Conservation (phyloP, 352 stramenopile genomes). For the Vaucheria bursata region DNA sequence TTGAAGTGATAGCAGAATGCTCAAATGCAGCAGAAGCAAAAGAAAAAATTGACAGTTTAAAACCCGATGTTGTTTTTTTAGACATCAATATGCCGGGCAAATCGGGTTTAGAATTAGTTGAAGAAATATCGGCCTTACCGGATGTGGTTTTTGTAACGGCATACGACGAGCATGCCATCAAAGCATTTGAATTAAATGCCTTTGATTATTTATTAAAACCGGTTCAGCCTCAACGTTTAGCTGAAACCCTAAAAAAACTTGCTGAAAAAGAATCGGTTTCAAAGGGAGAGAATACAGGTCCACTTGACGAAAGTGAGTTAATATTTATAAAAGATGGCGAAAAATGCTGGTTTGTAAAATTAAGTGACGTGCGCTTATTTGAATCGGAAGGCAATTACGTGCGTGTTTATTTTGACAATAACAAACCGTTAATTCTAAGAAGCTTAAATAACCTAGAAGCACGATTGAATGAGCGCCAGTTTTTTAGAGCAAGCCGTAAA, state of each 20-base stretch:
- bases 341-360: constrained; percentile 1
- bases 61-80: background rate
- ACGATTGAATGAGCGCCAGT: background rate
- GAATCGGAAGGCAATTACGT: background rate
- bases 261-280: background rate
- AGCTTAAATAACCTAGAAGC: background rate
- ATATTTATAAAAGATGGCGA: background rate
- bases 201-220: constrained; percentile 4
- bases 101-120: background rate
- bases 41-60: background rate
- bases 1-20: background rate
- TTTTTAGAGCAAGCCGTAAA: background rate
- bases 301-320: background rate
- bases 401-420: background rate
- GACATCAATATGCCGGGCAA: background rate
- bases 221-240: background rate
- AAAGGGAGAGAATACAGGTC: background rate
- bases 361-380: background rate
- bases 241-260: background rate
- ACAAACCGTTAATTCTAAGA: background rate
- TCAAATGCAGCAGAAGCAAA: background rate
- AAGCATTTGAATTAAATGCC: background rate
- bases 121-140: background rate
- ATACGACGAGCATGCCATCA: background rate
- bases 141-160: background rate